Evolutionary conservation across 805 yeast genomes (phyloP).

Genomic region (Hanseniaspora occidentalis): DNA sequence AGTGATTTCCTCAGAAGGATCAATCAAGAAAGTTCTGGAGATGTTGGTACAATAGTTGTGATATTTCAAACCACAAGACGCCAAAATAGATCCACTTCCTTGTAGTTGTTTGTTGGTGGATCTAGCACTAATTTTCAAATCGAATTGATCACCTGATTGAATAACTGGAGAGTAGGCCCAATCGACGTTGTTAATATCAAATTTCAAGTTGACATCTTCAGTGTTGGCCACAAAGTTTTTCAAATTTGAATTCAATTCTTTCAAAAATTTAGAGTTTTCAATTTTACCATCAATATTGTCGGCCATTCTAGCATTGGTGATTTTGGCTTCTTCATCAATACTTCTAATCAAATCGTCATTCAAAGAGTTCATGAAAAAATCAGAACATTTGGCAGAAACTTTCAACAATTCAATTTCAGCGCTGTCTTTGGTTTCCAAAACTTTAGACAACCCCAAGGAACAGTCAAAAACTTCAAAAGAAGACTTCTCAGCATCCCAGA

Average conservation of each 20-base stretch:
- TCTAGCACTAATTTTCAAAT: conserved; percentile 71
- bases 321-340: conserved; percentile 75
- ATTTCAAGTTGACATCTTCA: conserved; percentile 37
- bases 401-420: conserved; percentile 55
- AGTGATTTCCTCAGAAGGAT: conserved; percentile 73
- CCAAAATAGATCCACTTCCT: conserved; percentile 67
- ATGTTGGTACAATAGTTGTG: conserved; percentile 80
- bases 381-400: conserved; percentile 66
- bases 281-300: conserved; percentile 71
- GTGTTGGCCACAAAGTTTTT: conserved; percentile 16
- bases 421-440: conserved; percentile 67
- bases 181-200: conserved; percentile 67
- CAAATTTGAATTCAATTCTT: conserved; percentile 37
- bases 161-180: conserved; percentile 92
- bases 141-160: conserved; percentile 79
- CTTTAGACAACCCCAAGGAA: conserved; percentile 37
- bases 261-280: conserved; percentile 63
- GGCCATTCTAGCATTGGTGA: conserved; percentile 59
- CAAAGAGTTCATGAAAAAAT: conserved; percentile 67
- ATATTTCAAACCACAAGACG: conserved; percentile 79
- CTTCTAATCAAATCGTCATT: conserved; percentile 78
- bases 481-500: conserved; percentile 28
- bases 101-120: conserved; percentile 52
- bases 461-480: conserved; percentile 37
- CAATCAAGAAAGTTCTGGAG: conserved; percentile 80